Conservation (phyloP, 805 yeast species). For the Pichia kluyveri region DNA sequence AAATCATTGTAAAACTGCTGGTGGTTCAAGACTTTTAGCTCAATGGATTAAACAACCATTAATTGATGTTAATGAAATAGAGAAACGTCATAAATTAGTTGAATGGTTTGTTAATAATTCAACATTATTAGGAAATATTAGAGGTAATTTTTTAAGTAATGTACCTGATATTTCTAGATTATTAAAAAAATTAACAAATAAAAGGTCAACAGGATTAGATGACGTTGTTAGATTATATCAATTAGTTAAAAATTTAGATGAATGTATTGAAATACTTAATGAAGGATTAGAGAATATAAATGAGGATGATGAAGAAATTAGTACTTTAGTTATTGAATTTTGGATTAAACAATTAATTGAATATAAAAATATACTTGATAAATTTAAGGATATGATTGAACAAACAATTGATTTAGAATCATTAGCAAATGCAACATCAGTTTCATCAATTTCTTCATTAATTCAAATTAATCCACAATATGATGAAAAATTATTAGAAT, state of each 20-base stretch:
- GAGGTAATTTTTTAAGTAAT: constrained; percentile 54
- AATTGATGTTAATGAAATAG: constrained; percentile 51
- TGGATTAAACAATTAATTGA: constrained; percentile 55
- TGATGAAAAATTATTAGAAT: constrained; percentile 61
- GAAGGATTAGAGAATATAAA: constrained; percentile 31
- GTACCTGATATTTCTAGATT: constrained; percentile 81
- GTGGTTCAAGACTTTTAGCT: constrained; percentile 81
- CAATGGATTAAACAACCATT: constrained; percentile 97
- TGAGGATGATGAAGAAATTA: constrained; percentile 19
- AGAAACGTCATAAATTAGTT: constrained; percentile 67
- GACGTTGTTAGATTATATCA: constrained; percentile 88
- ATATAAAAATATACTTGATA: constrained; percentile 43
- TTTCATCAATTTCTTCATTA: constrained; percentile 17
- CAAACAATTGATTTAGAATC: constrained; percentile 85
- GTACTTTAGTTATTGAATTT: constrained; percentile 32
- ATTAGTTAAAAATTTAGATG: constrained; percentile 63
- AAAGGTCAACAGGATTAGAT: constrained; percentile 46
- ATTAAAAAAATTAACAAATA: constrained; percentile 51
- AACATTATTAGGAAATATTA: constrained; percentile 53
- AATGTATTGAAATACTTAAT: constrained; percentile 44
- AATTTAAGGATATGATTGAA: constrained; percentile 80
- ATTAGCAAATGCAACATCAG: constrained; percentile 62
- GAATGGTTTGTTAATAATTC: constrained; percentile 63
- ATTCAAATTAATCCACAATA: constrained; percentile 84
- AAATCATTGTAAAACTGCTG: constrained; percentile 79